Evolutionary conservation across 176 grass and related monocot species (phyloP).

Genomic region (Oryza glumipatula): DNA sequence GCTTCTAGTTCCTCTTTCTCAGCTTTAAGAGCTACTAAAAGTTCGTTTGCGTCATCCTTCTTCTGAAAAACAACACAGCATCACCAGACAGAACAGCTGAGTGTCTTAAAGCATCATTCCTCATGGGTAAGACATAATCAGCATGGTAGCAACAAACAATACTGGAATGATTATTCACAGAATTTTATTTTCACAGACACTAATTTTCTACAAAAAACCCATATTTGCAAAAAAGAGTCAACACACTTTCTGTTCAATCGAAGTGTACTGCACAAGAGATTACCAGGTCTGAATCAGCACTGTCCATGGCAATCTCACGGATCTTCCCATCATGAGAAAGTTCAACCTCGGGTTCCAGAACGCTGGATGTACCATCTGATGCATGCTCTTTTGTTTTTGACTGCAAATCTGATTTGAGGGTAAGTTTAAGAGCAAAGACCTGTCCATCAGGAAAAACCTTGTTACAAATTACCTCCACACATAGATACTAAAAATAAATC

Average conservation of each 20-base stretch:
- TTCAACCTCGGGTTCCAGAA: constrained; percentile 78
- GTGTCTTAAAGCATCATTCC: neutral
- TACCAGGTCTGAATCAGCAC: constrained; percentile 60
- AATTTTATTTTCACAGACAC: neutral
- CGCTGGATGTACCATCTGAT: constrained; percentile 55
- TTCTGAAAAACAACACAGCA: constrained; percentile 55
- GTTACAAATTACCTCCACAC: constrained; percentile 30
- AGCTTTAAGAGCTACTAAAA: constrained; percentile 67
- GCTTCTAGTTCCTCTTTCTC: constrained; percentile 94
- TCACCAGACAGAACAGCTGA: neutral
- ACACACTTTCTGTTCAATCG: neutral
- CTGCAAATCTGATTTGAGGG: constrained; percentile 65
- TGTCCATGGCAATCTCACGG: constrained; percentile 90
- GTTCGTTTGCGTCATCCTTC: constrained; percentile 64
- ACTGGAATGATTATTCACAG: neutral
- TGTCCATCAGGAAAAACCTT: constrained; percentile 42
- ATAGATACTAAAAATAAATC: constrained; percentile 20
- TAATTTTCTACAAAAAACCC: neutral
- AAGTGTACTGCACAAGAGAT: neutral
- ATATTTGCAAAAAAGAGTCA: neutral
- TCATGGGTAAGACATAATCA: neutral
- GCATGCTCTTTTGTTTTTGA: constrained; percentile 48
- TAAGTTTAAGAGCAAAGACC: constrained; percentile 87
- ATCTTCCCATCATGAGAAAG: constrained; percentile 87
- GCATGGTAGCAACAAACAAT: neutral